These are phyloP conservation scores for Stenogyne calaminthoides DNA, from an alignment of 305 asterid genomes.

Conservation along the genomic window DNA sequence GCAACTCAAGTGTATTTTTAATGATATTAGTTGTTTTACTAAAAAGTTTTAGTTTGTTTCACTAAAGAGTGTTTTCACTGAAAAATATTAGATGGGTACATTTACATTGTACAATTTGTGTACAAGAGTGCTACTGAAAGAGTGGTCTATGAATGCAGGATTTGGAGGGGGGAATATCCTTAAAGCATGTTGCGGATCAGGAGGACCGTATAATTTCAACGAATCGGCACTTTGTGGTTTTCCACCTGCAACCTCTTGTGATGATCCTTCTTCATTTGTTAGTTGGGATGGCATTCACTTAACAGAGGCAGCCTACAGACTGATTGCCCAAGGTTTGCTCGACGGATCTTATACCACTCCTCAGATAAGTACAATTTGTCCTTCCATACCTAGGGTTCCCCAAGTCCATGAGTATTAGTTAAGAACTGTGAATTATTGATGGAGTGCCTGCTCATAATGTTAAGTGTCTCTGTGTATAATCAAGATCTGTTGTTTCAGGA, in stretches of 20 bases:
- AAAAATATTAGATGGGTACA: background rate
- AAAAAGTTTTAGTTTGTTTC: no score
- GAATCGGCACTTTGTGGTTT: slow-evolving; percentile 15
- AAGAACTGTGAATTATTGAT: background rate
- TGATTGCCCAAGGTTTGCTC: slow-evolving; percentile 39
- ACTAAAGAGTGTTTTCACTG: no score
- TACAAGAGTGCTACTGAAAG: background rate
- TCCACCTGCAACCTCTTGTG: slow-evolving; percentile 32
- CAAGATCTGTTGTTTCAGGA: no score
- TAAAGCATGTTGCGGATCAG: slow-evolving; percentile 56
- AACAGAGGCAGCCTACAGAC: slow-evolving; percentile 55
- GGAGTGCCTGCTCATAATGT: background rate
- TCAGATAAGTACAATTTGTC: background rate
- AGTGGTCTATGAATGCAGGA: slow-evolving; percentile 32
- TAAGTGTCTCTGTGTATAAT: background rate
- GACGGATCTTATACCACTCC: slow-evolving; percentile 33
- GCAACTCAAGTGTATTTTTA: no score
- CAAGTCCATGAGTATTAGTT: background rate
- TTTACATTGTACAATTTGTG: background rate
- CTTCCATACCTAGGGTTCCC: background rate
- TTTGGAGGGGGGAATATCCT: slow-evolving; percentile 35
- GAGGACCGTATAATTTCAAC: slow-evolving; percentile 43
- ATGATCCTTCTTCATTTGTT: slow-evolving; percentile 42
- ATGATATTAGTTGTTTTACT: no score
- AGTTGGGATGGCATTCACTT: slow-evolving; percentile 68